phyloP scores from a whole-genome alignment of 108 stramenopile genomes.

The Discostella pseudostelligera region DNA sequence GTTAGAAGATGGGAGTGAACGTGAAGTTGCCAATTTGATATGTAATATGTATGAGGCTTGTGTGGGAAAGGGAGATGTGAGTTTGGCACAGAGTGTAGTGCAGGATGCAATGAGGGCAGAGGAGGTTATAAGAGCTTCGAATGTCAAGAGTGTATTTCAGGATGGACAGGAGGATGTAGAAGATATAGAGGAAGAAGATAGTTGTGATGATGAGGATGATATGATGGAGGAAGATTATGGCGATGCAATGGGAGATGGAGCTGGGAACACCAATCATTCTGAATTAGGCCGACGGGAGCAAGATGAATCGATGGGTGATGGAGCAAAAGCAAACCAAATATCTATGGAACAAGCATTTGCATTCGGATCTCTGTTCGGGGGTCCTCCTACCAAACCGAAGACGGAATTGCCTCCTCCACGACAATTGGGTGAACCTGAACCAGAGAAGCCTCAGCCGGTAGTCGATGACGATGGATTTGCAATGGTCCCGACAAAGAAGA shows the following conservation, averaged over 20 bases:
- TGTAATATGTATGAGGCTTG: slow-evolving; percentile 76
- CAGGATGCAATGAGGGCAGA: slow-evolving; percentile 47
- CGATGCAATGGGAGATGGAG: slow-evolving; percentile 2
- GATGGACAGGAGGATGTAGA: slow-evolving; percentile 55
- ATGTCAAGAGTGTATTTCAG: slow-evolving; percentile 57
- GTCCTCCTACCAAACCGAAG: slow-evolving; percentile 27
- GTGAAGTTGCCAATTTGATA: slow-evolving; percentile 69
- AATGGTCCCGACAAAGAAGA: slow-evolving; percentile 45
- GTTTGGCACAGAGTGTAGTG: slow-evolving; percentile 58
- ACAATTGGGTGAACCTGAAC: slow-evolving; percentile 65
- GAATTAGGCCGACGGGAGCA: too few species aligned
- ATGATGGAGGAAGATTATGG: slow-evolving; percentile 11
- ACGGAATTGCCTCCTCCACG: slow-evolving; percentile 52
- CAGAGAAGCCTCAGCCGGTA: slow-evolving; percentile 46
- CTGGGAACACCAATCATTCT: not conserved
- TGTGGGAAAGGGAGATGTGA: slow-evolving; percentile 50
- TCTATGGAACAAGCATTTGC: slow-evolving; percentile 38
- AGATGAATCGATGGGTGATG: not conserved
- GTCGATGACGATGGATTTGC: slow-evolving; percentile 81
- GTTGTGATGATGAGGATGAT: slow-evolving; percentile 13
- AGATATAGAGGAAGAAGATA: slow-evolving; percentile 68
- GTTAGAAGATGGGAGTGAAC: slow-evolving; percentile 76
- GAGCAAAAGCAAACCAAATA: not conserved
- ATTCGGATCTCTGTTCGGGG: slow-evolving; percentile 54
- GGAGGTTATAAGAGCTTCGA: slow-evolving; percentile 34